Evolutionary conservation across 495 filamentous ascomycete genomes (phyloP).

Genomic region (Penicillium robsamsonii): DNA sequence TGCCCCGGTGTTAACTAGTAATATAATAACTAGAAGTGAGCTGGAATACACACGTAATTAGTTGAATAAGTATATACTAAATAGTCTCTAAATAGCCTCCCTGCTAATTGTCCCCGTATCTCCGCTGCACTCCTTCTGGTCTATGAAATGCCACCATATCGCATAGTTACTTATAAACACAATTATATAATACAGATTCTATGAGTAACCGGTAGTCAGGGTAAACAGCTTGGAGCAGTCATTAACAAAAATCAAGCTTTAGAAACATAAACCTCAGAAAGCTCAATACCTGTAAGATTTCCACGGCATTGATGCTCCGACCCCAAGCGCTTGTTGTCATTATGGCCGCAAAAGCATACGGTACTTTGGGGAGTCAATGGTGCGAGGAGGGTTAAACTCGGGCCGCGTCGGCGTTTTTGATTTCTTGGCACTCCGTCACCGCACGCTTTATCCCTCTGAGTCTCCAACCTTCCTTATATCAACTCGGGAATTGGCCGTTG

Average conservation of each 20-base stretch:
- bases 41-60: too few species aligned
- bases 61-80: too few species aligned
- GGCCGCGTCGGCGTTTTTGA: slow-evolving; percentile 38
- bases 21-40: neutral
- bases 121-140: too few species aligned
- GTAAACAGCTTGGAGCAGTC: neutral
- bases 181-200: too few species aligned
- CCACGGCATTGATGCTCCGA: neutral
- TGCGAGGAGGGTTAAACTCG: slow-evolving; percentile 31
- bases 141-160: too few species aligned
- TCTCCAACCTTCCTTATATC: slow-evolving; percentile 12
- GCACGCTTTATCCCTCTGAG: slow-evolving; percentile 23
- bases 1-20: neutral
- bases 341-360: neutral
- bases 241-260: neutral
- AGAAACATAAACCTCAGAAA: neutral
- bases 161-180: too few species aligned
- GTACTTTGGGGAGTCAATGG: slow-evolving; percentile 14
- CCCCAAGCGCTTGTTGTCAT: slow-evolving; percentile 1
- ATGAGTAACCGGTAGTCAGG: neutral
- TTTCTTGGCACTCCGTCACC: slow-evolving; percentile 37
- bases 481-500: slow-evolving; percentile 17
- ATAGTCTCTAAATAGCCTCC: too few species aligned
- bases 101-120: too few species aligned
- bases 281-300: neutral